phyloP scores from a whole-genome alignment of 148 eudicot genomes.

The Cornus controversa region DNA sequence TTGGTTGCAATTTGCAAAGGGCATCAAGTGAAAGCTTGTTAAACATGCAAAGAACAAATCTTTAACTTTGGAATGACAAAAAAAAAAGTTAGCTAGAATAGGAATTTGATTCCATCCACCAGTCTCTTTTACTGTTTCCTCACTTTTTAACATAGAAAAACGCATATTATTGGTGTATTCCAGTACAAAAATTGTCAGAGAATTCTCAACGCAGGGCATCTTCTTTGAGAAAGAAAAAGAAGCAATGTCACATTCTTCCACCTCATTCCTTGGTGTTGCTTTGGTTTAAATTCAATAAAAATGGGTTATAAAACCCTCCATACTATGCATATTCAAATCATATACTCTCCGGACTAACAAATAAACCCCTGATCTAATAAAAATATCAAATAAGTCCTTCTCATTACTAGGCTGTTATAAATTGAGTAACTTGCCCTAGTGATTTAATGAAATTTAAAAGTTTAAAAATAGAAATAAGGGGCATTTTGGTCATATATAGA shows the following conservation, averaged over 20 bases:
- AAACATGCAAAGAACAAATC: not conserved
- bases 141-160: slow-evolving; percentile 1
- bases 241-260: slow-evolving; percentile 8
- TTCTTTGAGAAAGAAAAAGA: slow-evolving; percentile 12
- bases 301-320: too few relatives aligned
- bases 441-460: too few relatives aligned
- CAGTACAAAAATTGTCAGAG: not conserved
- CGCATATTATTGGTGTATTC: not conserved
- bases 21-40: not conserved
- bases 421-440: too few relatives aligned
- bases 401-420: too few relatives aligned
- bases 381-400: too few relatives aligned
- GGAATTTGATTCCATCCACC: not conserved
- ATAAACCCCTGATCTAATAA: too few relatives aligned
- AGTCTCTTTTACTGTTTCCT: not conserved
- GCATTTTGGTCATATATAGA: too few relatives aligned
- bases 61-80: not conserved
- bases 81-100: not conserved
- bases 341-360: too few relatives aligned
- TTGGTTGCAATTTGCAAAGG: not conserved
- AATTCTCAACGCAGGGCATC: slow-evolving; percentile 9
- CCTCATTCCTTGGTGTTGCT: slow-evolving; percentile 5
- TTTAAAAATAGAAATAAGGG: too few relatives aligned
- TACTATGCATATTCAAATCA: too few relatives aligned
- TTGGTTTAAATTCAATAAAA: slow-evolving; percentile 9